These are phyloP conservation scores for Suillus subaureus DNA, from an alignment of 768 basidiomycete genomes.

Conservation along the genomic window DNA sequence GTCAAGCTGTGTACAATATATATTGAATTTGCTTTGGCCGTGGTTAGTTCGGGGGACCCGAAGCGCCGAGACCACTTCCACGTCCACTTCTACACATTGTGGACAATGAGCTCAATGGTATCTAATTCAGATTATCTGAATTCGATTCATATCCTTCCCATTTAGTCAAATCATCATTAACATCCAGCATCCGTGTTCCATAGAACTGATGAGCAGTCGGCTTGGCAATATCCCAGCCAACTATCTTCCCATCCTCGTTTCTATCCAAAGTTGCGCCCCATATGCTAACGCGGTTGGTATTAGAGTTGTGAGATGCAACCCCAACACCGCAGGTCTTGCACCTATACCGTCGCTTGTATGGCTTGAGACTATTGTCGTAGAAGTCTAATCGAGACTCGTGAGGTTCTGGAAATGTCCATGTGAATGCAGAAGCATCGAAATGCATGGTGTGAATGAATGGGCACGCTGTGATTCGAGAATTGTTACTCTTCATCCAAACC, in stretches of 20 bases:
- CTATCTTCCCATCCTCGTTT: slow-evolving; percentile 50
- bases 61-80: background rate
- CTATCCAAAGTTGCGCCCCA: slow-evolving; percentile 62
- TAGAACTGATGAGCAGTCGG: slow-evolving; percentile 70
- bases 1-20: background rate
- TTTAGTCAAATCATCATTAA: slow-evolving; percentile 58
- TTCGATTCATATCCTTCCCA: slow-evolving; percentile 65
- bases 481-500: slow-evolving; percentile 9
- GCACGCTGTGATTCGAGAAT: slow-evolving; percentile 41
- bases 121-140: slow-evolving; percentile 39
- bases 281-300: slow-evolving; percentile 51
- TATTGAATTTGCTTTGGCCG: background rate
- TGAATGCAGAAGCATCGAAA: slow-evolving; percentile 50
- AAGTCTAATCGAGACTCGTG: slow-evolving; percentile 41
- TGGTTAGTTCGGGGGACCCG: background rate
- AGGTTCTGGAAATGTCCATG: slow-evolving; percentile 51
- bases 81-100: background rate
- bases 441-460: slow-evolving; percentile 68
- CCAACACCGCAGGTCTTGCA: slow-evolving; percentile 63
- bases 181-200: slow-evolving; percentile 58
- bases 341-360: slow-evolving; percentile 62
- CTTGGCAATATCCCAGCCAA: slow-evolving; percentile 54
- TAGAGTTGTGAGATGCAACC: slow-evolving; percentile 55
- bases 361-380: slow-evolving; percentile 51
- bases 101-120: slow-evolving; percentile 1